These are phyloP conservation scores for Rhizophagus sp. DNA, from an alignment of 192 early-diverging fungal species.

Conservation along the genomic window DNA sequence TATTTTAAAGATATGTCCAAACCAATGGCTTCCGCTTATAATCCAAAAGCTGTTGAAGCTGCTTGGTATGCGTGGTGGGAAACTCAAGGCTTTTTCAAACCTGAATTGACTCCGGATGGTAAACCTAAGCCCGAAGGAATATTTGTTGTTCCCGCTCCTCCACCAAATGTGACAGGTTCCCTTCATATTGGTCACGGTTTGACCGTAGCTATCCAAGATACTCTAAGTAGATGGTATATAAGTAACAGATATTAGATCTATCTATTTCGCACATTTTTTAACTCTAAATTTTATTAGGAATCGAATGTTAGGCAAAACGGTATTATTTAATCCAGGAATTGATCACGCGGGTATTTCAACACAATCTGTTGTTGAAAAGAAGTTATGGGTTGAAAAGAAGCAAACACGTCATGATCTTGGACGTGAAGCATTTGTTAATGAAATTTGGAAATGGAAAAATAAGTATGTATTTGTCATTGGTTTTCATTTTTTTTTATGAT, in stretches of 20 bases:
- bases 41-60: conserved; percentile 88
- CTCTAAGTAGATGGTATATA: conserved; percentile 82
- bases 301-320: conserved; percentile 95
- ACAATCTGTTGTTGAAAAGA: conserved; percentile 97
- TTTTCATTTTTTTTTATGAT: neutral
- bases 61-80: conserved; percentile 99
- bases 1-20: conserved; percentile 62
- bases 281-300: conserved; percentile 50
- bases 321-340: conserved; percentile 90
- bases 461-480: conserved; percentile 47
- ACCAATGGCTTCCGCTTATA: conserved; percentile 80
- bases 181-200: conserved; percentile 96
- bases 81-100: conserved; percentile 88
- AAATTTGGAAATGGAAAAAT: conserved; percentile 97
- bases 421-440: conserved; percentile 84
- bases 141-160: conserved; percentile 94
- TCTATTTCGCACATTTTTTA: neutral
- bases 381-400: conserved; percentile 80
- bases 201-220: conserved; percentile 93
- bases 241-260: neutral
- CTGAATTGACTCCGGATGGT: conserved; percentile 71
- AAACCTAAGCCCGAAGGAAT: conserved; percentile 71
- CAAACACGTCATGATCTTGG: conserved; percentile 91
- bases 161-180: conserved; percentile 98
- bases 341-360: conserved; percentile 99